phyloP scores from a whole-genome alignment of 2,329 filamentous ascomycete species.

The Aspergillus uvarum region DNA sequence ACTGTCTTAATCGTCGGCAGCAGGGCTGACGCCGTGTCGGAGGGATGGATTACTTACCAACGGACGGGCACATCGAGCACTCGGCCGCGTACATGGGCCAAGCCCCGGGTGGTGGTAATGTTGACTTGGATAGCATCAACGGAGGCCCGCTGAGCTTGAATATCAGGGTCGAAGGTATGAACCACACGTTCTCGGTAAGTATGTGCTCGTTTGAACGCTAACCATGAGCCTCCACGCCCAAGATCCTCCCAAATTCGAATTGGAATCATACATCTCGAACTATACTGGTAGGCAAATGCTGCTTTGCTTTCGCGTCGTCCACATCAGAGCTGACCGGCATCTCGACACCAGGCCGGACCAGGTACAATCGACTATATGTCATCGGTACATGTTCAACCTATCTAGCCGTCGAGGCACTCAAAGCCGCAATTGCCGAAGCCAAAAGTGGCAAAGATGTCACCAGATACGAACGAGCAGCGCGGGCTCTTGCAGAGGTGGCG shows the following conservation, averaged over 20 bases:
- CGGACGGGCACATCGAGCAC: slow-evolving; percentile 27
- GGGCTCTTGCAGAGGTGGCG: slow-evolving; percentile 61
- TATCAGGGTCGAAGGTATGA: slow-evolving; percentile 21
- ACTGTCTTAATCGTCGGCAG: not conserved
- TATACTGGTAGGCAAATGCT: slow-evolving; percentile 65
- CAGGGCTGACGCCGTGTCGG: not conserved
- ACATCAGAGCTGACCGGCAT: slow-evolving; percentile 4
- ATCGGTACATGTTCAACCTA: slow-evolving; percentile 77
- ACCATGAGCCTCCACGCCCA: slow-evolving; percentile 3
- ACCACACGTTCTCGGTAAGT: not conserved
- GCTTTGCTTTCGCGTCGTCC: not conserved
- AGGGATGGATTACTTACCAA: slow-evolving; percentile 29
- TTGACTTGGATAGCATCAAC: slow-evolving; percentile 11
- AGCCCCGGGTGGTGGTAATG: slow-evolving; percentile 1
- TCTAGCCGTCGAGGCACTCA: slow-evolving; percentile 77
- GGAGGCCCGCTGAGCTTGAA: not conserved
- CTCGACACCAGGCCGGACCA: slow-evolving; percentile 65
- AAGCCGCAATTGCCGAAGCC: slow-evolving; percentile 71
- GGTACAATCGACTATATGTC: slow-evolving; percentile 74
- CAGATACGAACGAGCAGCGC: slow-evolving; percentile 68
- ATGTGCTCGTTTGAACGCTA: not conserved
- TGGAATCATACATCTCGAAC: slow-evolving; percentile 86
- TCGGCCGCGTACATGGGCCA: slow-evolving; percentile 17
- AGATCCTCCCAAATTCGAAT: slow-evolving; percentile 85
- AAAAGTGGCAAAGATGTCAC: slow-evolving; percentile 72